A percentile compares a stretch with the other conserved stretches of the same genome.
Evolutionary conservation across 2,329 filamentous ascomycete species (phyloP).

Genomic region (Verticillium nubilum): DNA sequence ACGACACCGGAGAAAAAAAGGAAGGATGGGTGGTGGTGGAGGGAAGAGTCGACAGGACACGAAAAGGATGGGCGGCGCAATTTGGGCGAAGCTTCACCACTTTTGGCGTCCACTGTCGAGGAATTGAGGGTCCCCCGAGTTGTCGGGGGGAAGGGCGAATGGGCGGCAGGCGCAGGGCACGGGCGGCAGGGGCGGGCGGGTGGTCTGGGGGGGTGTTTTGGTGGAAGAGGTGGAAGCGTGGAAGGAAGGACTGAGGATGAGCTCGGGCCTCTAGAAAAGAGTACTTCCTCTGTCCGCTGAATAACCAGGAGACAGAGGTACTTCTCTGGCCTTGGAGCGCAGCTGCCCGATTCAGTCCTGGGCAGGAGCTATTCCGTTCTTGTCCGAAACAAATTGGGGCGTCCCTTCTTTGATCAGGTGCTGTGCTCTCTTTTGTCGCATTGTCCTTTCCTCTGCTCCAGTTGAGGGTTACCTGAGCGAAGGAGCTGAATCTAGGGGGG

Average conservation of each 20-base stretch:
- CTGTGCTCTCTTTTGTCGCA: background rate
- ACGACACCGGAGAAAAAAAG: background rate
- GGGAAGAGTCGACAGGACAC: background rate
- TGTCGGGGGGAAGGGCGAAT: constrained; percentile 3
- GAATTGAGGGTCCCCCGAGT: constrained; percentile 1
- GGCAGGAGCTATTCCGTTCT: background rate
- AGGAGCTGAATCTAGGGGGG: no score
- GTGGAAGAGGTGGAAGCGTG: no score
- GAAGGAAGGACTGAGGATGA: background rate
- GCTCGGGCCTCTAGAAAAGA: background rate
- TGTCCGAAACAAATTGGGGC: background rate
- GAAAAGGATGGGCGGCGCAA: constrained; percentile 2
- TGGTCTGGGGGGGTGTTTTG: background rate
- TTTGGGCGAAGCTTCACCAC: constrained; percentile 1
- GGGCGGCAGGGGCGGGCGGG: background rate
- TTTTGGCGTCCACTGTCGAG: constrained; percentile 1
- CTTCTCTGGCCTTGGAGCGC: background rate
- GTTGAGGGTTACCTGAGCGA: background rate
- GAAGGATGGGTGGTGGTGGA: background rate
- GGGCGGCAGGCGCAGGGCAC: constrained; percentile 1
- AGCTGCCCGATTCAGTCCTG: background rate
- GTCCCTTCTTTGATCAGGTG: background rate
- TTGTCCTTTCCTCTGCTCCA: background rate
- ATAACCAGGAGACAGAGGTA: background rate
- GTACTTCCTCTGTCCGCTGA: background rate